Base-by-base conservation (phyloP, 2,329 filamentous ascomycete genomes). In the Cladophialophora immunda region DNA sequence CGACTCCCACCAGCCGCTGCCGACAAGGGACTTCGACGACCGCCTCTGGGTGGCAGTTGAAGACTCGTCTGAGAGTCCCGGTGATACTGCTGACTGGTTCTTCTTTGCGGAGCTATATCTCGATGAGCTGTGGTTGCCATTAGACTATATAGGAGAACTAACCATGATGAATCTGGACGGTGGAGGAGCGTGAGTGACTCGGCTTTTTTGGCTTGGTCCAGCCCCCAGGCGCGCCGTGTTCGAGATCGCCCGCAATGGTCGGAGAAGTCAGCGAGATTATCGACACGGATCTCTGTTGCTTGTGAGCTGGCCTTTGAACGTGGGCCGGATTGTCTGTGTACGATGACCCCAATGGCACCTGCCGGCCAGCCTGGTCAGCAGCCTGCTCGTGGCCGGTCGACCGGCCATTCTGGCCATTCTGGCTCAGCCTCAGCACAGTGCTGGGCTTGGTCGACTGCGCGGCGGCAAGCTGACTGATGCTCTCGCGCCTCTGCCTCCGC, bases 281-380 rank as follows among this genome's bases (percentile, higher is more conserved):
- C 19, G 92, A 95, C 32, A 95, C 85, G 2, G 92, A 94, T 73
- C 91, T 85, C 76, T 90, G 89, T 73, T 94, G 92, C 61, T 84
- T 81, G 73, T 90, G 87, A n/a, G 84, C 72, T 8, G 76, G 67
- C 15, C 62, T 82, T 38, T 75, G 73, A 53, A 73, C 73, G 54
- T 76, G 75, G 52, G 80, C 17, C 9, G 27, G 13, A 29, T 52
- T 45, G 32, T 34, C 78, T 54, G 76, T 79, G 72, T 76, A 80
- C 69, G 80, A 67, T 13, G 81, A 82, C 4, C 27, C 77, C 78
- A 6, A 78, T 78, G 30, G 76, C 68, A 57, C 77, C 67, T 81
- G 80, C 38, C 72, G 75, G 25, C 67, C 70, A 3, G 47, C 34
- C 29, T 60, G 50, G 47, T 66, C 65, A 52, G 58, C 17, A 19